phyloP scores from a whole-genome alignment of 2,329 filamentous ascomycete species.

The Aspergillus arachidicola region DNA sequence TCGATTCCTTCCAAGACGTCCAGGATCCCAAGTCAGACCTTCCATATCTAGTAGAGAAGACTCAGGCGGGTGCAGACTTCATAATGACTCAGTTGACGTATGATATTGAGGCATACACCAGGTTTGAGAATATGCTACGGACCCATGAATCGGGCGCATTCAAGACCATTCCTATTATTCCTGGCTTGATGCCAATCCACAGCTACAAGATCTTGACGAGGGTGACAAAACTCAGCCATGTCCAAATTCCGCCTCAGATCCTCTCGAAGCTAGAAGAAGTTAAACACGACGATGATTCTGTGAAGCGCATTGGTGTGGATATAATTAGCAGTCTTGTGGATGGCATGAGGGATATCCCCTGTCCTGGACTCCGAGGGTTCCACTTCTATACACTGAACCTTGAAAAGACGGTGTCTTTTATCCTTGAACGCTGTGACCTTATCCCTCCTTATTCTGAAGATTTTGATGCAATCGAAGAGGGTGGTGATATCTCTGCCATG shows the following conservation, averaged over 20 bases:
- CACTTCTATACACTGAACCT: constrained; percentile 98
- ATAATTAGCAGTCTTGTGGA: constrained; percentile 83
- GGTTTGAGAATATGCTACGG: constrained; percentile 75
- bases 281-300: constrained; percentile 50
- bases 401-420: constrained; percentile 93
- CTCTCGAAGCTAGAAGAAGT: constrained; percentile 61
- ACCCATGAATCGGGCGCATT: constrained; percentile 83
- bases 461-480: constrained; percentile 48
- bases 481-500: constrained; percentile 27
- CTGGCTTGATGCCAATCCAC: constrained; percentile 96
- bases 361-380: constrained; percentile 71
- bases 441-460: constrained; percentile 65
- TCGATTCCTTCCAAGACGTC: constrained; percentile 84
- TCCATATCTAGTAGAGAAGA: constrained; percentile 88
- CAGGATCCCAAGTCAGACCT: constrained; percentile 69
- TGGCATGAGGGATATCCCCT: constrained; percentile 68
- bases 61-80: constrained; percentile 88
- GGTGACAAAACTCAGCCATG: constrained; percentile 93
- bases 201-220: constrained; percentile 94
- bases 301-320: constrained; percentile 53
- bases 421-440: constrained; percentile 81
- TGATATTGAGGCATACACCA: constrained; percentile 78
- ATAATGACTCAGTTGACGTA: constrained; percentile 99
- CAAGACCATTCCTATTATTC: constrained; percentile 84
- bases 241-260: constrained; percentile 72